Evolutionary conservation across 2,329 filamentous ascomycete species (phyloP), one percentile per base, ranked within the genome.

Genomic region (Rachicladosporium sp.): DNA sequence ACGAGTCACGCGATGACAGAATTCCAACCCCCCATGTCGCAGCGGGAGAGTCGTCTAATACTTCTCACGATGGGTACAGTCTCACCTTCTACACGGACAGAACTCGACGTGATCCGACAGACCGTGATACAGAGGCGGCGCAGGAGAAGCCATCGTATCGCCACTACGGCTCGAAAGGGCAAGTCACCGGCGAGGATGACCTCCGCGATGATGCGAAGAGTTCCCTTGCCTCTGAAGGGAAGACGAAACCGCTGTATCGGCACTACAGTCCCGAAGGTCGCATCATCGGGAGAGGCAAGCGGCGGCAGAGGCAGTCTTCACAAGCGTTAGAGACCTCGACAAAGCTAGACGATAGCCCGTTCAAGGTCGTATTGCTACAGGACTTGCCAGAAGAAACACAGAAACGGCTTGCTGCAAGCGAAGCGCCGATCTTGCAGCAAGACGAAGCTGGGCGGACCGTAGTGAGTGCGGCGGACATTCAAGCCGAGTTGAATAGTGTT

Each of bases 261-360:
- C 35, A 30, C 7, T 8, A 36, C 5, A 15, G 11, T 10, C 34
- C 31, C 19, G 19, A 10, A 27, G 50, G 47, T 4, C 46, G 46
- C 13, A 45, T 54, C n/a, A 42, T 55, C 11, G 53, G 52, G 10
- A 50, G 44, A 38, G 48, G 46, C 7, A 49, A 49, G 12, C 50
- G 44, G 27, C 45, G 50, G 33, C 53, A 55, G 37, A 49, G 50
- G 21, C 42, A 53, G 30, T 30, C 37, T 1, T 52, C 49, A 15
- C 45, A 48, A 11, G 36, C 43, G 13, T 40, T 57, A 33, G 40
- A 38, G 7, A 49, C 42, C n/a, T 27, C 23, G 23, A 27, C 23
- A 7, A 27, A 27, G 23, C 23, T 27, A 6, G 23, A 27, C 23
- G 23, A 27, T 27, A 27, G 23, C 4, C 23, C 23, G 8, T 27